Evolutionary conservation across 1,284 basidiomycete genomes (phyloP), one percentile per base, ranked within the genome.

Genomic region (Fomitopsis betulina): DNA sequence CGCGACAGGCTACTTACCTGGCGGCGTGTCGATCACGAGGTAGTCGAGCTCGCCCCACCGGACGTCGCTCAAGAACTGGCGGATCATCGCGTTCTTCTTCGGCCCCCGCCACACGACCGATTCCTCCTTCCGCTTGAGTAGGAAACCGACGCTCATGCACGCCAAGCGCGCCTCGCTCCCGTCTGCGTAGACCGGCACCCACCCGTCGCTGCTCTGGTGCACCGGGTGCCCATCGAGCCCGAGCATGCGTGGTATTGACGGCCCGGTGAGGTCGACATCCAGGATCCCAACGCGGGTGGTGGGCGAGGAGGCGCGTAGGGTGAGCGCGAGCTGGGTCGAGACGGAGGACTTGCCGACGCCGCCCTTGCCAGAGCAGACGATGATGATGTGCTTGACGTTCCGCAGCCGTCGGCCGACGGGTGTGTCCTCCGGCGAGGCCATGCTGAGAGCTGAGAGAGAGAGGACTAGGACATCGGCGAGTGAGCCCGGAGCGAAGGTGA

Each of bases 41-140:
- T 96, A 99, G 75, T 99, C 97, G 60, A 98, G 77, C 49, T 94
- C 88, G 53, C 95, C 96, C 97, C 97, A 99, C 60, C 94, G 77
- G 12, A 99, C 97, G 68, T 99, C 96, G 65, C 87, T 88, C 70
- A 99, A 74, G 71, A 99, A 99, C 77, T 99, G 97, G 67, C 95
- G 80, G 68, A 99, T 98, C 97, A 99, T 99, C 51, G 94, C 97
- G 68, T 98, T 98, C 83, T 99, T 99, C 83, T 99, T 99, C 37
- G 97, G 97, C 0, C 97, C 97, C 65, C 97, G 79, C 97, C 97
- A 99, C 0, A 99, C 93, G 38, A 99, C 94, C 15, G 89, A 92
- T 70, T 98, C 96, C 54, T 91, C 91, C 67, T 88, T 89, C 67
- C 87, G 89, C 74, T 93, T 92, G 61, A 99, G 75, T 66, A 99